Base-by-base conservation (phyloP, 345 rosid genomes). In the Kernera saxatilis region DNA sequence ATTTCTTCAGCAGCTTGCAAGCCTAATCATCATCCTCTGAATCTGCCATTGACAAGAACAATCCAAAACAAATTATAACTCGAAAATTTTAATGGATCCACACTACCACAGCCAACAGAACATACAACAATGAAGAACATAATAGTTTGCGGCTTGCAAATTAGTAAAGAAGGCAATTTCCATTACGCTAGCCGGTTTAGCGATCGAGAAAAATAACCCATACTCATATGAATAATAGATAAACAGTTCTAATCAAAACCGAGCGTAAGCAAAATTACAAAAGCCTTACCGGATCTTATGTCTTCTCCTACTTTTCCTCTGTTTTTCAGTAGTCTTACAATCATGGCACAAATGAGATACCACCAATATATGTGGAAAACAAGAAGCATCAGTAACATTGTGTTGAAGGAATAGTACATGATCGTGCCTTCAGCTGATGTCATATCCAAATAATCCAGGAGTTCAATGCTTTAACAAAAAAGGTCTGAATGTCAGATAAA, bases 321-420 rank as follows among this genome's bases (percentile, higher is more conserved):
- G 81, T 94, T 95, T 76, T 82, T 79, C 26, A 92, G 86, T 62
- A 89, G 96, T 83, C 84, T 86, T 74, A 33, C 80, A 54, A 92
- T 89, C 99, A 92, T 94, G 30, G 91, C 77, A 69, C 79, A 89
- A 53, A 95, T 95, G 64, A 95, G 93, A 79, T 77, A 59, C 99
- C 98, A 95, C 99, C 99, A 95, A 78, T 95, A 95, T 51, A 92
- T 75, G 78, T 95, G 99, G 88, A 92, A 95, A 26, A 87, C 89
- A 62, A 95, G 84, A 60, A 95, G 79, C 83, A 58, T 89, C 82
- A 95, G 79, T 75, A 95, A 69, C 98, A 92, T 71, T 23, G 97
- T 88, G 80, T 95, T 95, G 85, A 87, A 88, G 39, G 80, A 75
- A 71, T 94, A 94, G 84, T 89, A 94, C 72, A 85, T 11, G 27